A percentile compares a stretch with the other conserved stretches of the same genome.
Evolutionary conservation across 441 rosid genomes (phyloP).

Genomic region (Populus hybrid): DNA sequence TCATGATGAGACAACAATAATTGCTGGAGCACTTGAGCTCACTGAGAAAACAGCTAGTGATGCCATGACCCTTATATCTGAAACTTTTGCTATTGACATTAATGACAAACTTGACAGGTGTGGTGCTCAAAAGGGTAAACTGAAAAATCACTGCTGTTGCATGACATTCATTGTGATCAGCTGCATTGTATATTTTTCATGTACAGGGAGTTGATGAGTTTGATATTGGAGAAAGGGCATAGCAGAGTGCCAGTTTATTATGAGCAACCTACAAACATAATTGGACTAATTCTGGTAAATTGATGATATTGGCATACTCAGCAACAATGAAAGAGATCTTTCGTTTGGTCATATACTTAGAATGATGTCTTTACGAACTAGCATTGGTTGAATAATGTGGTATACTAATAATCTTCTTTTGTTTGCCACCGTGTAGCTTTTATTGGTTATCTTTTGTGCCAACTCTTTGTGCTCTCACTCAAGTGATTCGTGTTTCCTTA

Average conservation of each 20-base stretch:
- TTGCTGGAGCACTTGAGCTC: slow-evolving; percentile 95
- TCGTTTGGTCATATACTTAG: background rate
- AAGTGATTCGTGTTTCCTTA: background rate
- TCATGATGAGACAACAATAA: slow-evolving; percentile 87
- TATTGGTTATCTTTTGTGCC: background rate
- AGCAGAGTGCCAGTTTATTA: slow-evolving; percentile 89
- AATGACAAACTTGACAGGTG: slow-evolving; percentile 75
- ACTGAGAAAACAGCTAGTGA: slow-evolving; percentile 71
- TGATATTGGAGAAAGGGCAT: slow-evolving; percentile 86
- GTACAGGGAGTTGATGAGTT: slow-evolving; percentile 64
- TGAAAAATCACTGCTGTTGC: background rate
- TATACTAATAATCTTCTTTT: background rate
- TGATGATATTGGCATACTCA: background rate
- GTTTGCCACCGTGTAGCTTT: background rate
- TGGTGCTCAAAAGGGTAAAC: background rate
- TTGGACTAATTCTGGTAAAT: slow-evolving; percentile 80
- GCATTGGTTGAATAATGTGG: slow-evolving; percentile 8
- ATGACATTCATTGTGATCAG: slow-evolving; percentile 6
- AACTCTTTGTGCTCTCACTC: background rate
- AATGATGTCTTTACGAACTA: background rate
- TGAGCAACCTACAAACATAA: slow-evolving; percentile 75
- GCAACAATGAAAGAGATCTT: background rate
- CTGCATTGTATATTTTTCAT: slow-evolving; percentile 28
- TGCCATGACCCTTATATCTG: slow-evolving; percentile 83
- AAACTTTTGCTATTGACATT: slow-evolving; percentile 71